phyloP scores from a whole-genome alignment of 495 filamentous ascomycete species.

The Aspergillus baeticus region DNA sequence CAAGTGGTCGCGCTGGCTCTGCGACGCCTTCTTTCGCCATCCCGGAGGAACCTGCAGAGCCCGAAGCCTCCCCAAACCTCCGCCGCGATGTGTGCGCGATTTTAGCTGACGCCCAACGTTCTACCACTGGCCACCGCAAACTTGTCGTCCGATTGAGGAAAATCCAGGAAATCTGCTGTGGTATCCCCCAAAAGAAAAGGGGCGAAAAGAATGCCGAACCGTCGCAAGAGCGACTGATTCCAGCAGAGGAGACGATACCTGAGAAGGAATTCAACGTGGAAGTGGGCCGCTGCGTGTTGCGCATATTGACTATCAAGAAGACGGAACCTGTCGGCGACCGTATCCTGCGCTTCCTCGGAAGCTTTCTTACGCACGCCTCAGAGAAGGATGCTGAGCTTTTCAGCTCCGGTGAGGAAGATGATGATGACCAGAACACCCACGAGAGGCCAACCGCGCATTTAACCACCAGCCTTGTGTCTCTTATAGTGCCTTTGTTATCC shows the following conservation, averaged over 20 bases:
- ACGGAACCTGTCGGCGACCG: constrained; percentile 86
- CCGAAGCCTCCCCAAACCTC: constrained; percentile 58
- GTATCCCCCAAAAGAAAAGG: constrained; percentile 60
- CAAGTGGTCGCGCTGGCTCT: constrained; percentile 65
- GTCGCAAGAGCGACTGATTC: constrained; percentile 39
- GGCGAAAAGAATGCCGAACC: constrained; percentile 33
- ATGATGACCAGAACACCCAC: constrained; percentile 50
- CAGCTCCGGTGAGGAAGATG: constrained; percentile 35
- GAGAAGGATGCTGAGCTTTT: constrained; percentile 68
- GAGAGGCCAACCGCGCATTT: constrained; percentile 83
- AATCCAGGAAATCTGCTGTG: constrained; percentile 84
- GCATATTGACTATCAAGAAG: constrained; percentile 86
- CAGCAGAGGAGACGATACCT: constrained; percentile 57
- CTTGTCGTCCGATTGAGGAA: constrained; percentile 82
- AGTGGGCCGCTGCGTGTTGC: constrained; percentile 74
- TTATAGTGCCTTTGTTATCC: constrained; percentile 65
- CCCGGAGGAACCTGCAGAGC: constrained; percentile 65
- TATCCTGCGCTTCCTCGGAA: constrained; percentile 76
- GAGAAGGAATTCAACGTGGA: constrained; percentile 88
- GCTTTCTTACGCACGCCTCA: constrained; percentile 76
- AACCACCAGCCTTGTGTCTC: constrained; percentile 66
- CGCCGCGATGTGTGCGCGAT: constrained; percentile 74
- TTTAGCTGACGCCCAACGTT: constrained; percentile 85
- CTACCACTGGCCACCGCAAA: constrained; percentile 85
- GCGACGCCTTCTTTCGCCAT: constrained; percentile 57